Evolutionary conservation across 164 flowering plant genomes (phyloP), one percentile per base, ranked within the genome.

Genomic region (Aristolochia fimbriata): DNA sequence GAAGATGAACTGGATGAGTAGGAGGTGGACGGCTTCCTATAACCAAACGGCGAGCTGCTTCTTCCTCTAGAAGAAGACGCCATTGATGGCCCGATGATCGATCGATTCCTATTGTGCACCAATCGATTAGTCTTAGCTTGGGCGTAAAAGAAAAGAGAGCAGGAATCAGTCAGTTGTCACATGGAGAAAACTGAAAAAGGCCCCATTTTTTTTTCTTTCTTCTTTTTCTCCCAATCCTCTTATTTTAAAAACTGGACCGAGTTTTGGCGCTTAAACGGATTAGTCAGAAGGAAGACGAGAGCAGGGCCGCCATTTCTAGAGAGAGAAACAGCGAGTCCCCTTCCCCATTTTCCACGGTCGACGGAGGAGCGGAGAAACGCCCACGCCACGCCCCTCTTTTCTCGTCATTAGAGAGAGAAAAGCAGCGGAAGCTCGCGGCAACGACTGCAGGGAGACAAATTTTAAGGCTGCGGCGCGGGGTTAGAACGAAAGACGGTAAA

Each of bases 31-130:
- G 94, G 81, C 67, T 77, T 80, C 23, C 84, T 74, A 66, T 78
- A 49, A 17, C 82, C 73, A 68, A 82, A 93, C 17, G 98, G 98
- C 22, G 98, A 93, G 72, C 94, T 87, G 71, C 96, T 87, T 55
- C 96, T 67, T 55, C 83, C 87, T 59, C 87, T 85, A 7, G 96
- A 88, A 10, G 87, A 84, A 0, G 76, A 56, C n/a, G 59, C 27
- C 30, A 22, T 22, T 12, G 56, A 22, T 5, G 56, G 30, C 15
- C 58, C 70, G 63, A 85, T 83, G 86, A 83, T 80, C 66, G 71
- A 58, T 71, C 62, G 54, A 65, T 17, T 68, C 55, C 63, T 23
- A 49, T 20, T 58, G 47, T 45, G 10, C 23, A n/a, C 53, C 48
- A 50, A 59, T 62, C 48, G 57, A 61, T 65, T 24, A 33, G 30